A percentile compares a stretch with the other conserved stretches of the same genome.
phyloP scores from a whole-genome alignment of 1,284 basidiomycete species.

The Cutaneotrichosporon curvatum region DNA sequence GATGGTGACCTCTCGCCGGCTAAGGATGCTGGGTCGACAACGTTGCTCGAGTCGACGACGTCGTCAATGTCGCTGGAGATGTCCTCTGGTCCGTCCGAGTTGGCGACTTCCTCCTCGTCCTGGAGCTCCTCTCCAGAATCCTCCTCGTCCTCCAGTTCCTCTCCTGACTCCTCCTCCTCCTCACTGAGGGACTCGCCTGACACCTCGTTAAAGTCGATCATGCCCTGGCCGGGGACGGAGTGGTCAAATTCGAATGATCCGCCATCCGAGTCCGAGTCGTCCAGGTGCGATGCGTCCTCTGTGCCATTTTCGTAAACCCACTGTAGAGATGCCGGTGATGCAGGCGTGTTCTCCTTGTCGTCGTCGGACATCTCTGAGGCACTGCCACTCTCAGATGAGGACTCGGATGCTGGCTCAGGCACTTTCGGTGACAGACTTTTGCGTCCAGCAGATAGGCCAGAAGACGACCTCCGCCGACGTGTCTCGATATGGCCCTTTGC shows the following conservation, averaged over 20 bases:
- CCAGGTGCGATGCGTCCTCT: constrained; percentile 17
- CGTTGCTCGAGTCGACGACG: constrained; percentile 2
- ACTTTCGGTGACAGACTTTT: constrained; percentile 19
- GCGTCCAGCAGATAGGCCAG: constrained; percentile 5
- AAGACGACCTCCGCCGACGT: constrained; percentile 25
- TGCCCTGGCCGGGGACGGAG: constrained; percentile 27
- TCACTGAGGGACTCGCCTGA: constrained; percentile 10
- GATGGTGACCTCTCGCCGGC: neutral
- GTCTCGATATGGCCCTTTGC: constrained; percentile 25
- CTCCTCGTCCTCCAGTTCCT: constrained; percentile 1
- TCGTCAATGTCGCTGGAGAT: constrained; percentile 8
- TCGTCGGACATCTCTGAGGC: constrained; percentile 8
- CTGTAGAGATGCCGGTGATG: constrained; percentile 2
- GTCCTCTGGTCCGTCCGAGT: neutral
- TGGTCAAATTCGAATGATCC: constrained; percentile 32
- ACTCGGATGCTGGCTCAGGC: constrained; percentile 7
- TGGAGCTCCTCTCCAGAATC: neutral
- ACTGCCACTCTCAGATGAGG: constrained; percentile 7
- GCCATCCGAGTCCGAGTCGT: constrained; percentile 28
- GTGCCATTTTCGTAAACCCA: constrained; percentile 32
- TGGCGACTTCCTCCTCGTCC: constrained; percentile 7
- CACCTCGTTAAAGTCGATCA: constrained; percentile 14
- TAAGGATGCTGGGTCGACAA: neutral
- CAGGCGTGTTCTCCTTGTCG: constrained; percentile 15
- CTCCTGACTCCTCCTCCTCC: constrained; percentile 7